A percentile compares a stretch with the other conserved stretches of the same genome.
Evolutionary conservation across 2,329 filamentous ascomycete species (phyloP).

Genomic region (Fusarium lyarnte): DNA sequence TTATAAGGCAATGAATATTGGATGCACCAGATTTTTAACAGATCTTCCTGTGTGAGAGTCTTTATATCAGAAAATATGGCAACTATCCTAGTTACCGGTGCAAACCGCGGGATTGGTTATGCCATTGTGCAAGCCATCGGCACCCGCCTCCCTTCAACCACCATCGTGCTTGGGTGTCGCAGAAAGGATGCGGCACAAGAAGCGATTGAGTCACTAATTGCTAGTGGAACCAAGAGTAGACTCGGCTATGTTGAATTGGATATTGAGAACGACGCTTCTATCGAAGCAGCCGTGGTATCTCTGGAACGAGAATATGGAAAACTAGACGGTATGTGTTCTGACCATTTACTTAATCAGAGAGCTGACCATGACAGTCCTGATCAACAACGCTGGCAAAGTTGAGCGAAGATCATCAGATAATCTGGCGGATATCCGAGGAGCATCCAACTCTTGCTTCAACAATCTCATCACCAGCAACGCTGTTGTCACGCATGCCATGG

Average conservation of each 20-base stretch:
- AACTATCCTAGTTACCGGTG: background rate
- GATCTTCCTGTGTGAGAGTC: too few relatives aligned
- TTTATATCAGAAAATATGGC: background rate
- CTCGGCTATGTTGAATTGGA: background rate
- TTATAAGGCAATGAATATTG: background rate
- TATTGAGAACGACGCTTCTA: background rate
- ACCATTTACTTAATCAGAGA: accelerated
- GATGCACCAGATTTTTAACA: accelerated
- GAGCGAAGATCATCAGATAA: background rate
- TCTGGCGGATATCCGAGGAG: background rate
- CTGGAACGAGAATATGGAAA: background rate
- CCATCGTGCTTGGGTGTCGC: conserved; percentile 7
- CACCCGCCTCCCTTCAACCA: background rate
- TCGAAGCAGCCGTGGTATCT: background rate
- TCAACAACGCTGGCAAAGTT: conserved; percentile 11
- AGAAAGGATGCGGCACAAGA: background rate
- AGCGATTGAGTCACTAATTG: background rate
- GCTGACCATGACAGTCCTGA: background rate
- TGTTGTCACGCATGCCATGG: background rate
- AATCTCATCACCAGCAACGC: conserved; percentile 13
- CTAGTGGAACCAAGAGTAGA: accelerated
- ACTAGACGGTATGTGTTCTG: background rate
- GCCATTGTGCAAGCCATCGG: conserved; percentile 12
- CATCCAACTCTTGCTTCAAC: conserved; percentile 4
- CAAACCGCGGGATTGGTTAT: conserved; percentile 15